Evolutionary conservation across 345 rosid genomes (phyloP).

Genomic region (Corchorus capsularis): DNA sequence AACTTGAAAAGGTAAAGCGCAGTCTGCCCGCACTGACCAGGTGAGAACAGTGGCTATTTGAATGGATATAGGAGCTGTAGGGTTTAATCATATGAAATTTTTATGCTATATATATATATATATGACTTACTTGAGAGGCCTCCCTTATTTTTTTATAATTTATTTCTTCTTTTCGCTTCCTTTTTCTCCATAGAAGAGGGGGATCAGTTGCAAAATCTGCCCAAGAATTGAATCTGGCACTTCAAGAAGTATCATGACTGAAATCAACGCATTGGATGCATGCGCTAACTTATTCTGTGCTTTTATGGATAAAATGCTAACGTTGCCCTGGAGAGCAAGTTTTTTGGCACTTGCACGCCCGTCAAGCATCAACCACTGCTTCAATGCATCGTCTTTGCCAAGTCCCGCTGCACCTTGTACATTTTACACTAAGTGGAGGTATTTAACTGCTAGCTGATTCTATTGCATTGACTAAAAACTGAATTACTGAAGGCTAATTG

Average conservation of each 20-base stretch:
- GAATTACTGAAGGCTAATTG: constrained; percentile 16
- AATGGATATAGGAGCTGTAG: neutral
- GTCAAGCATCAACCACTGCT: constrained; percentile 1
- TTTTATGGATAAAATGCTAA: constrained; percentile 11
- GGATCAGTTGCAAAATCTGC: constrained; percentile 88
- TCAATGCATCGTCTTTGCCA: constrained; percentile 9
- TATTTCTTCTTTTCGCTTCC: constrained; percentile 10
- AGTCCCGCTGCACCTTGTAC: constrained; percentile 31
- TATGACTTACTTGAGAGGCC: neutral
- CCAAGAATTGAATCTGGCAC: constrained; percentile 79
- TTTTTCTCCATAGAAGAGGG: constrained; percentile 60
- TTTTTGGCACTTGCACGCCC: neutral
- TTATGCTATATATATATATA: constrained; percentile 1
- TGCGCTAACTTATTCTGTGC: constrained; percentile 20
- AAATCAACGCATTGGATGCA: constrained; percentile 18
- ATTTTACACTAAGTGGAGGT: constrained; percentile 33
- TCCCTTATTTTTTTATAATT: neutral
- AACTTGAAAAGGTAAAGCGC: constrained; percentile 83
- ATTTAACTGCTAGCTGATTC: constrained; percentile 32
- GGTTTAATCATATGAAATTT: constrained; percentile 18
- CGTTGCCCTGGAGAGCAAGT: constrained; percentile 14
- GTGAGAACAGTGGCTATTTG: constrained; percentile 28
- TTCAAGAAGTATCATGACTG: constrained; percentile 68
- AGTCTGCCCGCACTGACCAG: constrained; percentile 61
- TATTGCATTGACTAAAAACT: constrained; percentile 22